phyloP scores from a whole-genome alignment of 2,329 filamentous ascomycete genomes.

The Curvularia hawaiiensis region DNA sequence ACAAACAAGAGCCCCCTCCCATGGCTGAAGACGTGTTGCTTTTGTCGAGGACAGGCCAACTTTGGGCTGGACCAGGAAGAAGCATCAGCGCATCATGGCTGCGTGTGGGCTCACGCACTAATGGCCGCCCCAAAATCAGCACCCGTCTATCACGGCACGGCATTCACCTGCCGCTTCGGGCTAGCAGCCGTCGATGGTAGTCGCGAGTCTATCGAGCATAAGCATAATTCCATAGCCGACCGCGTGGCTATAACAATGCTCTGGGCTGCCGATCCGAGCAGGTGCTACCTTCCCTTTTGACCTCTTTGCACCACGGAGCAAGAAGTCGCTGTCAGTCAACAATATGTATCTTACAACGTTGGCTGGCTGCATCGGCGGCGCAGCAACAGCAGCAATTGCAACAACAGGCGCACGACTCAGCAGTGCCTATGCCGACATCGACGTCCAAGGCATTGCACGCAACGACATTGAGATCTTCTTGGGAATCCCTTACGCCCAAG shows the following conservation, averaged over 20 bases:
- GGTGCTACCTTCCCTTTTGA: neutral
- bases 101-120: constrained; percentile 5
- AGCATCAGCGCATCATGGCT: neutral
- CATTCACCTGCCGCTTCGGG: constrained; percentile 11
- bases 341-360: constrained; percentile 15
- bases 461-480: constrained; percentile 56
- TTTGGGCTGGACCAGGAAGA: neutral
- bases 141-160: constrained; percentile 10
- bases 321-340: neutral
- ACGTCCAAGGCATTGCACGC: constrained; percentile 51
- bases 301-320: neutral
- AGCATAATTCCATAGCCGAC: neutral
- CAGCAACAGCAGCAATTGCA: constrained; percentile 6
- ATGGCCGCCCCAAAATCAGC: constrained; percentile 2
- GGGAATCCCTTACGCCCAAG: constrained; percentile 55
- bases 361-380: constrained; percentile 14
- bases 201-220: constrained; percentile 4
- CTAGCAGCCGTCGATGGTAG: constrained; percentile 2
- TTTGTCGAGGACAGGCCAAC: neutral
- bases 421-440: constrained; percentile 35
- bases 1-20: neutral
- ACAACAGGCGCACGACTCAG: constrained; percentile 8
- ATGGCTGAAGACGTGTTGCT: neutral
- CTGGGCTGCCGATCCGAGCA: neutral
- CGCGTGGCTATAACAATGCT: constrained; percentile 8